phyloP scores from a whole-genome alignment of 805 yeast genomes.

The Candida arabinofermentans region DNA sequence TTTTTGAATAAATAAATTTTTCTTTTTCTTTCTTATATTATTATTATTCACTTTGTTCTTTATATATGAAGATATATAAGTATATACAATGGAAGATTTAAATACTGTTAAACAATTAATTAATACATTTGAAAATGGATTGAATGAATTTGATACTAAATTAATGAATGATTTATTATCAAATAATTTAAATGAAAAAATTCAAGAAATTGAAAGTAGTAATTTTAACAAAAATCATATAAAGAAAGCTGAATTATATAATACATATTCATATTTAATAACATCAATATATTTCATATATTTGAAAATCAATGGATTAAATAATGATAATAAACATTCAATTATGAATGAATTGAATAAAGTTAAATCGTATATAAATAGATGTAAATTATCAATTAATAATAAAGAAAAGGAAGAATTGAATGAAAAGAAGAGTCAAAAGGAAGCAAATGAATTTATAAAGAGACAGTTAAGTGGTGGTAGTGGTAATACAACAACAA shows the following conservation, averaged over 20 bases:
- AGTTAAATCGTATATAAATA: slow-evolving; percentile 64
- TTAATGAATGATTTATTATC: slow-evolving; percentile 34
- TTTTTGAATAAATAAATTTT: too few species aligned
- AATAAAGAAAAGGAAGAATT: slow-evolving; percentile 23
- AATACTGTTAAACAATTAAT: slow-evolving; percentile 39
- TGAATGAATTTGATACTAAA: slow-evolving; percentile 32
- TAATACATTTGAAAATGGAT: slow-evolving; percentile 34
- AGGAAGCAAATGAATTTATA: slow-evolving; percentile 42
- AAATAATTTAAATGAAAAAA: slow-evolving; percentile 37
- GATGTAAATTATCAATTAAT: slow-evolving; percentile 41
- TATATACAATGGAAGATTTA: slow-evolving; percentile 49
- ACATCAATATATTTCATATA: slow-evolving; percentile 57
- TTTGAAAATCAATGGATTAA: slow-evolving; percentile 54
- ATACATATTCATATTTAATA: slow-evolving; percentile 45
- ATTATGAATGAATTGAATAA: slow-evolving; percentile 64
- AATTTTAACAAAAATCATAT: slow-evolving; percentile 11
- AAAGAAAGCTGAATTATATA: slow-evolving; percentile 32
- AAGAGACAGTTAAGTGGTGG: slow-evolving; percentile 13
- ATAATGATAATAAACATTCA: slow-evolving; percentile 50
- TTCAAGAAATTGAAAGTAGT: slow-evolving; percentile 7
- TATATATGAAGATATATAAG: too few species aligned
- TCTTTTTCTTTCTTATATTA: too few species aligned
- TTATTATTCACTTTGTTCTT: too few species aligned
- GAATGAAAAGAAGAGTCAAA: slow-evolving; percentile 22
- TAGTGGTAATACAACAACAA: too few species aligned